Percentiles rank a stretch among this genome's conserved stretches.
Conservation (phyloP, 805 yeast species). For the Candida adriatica region DNA sequence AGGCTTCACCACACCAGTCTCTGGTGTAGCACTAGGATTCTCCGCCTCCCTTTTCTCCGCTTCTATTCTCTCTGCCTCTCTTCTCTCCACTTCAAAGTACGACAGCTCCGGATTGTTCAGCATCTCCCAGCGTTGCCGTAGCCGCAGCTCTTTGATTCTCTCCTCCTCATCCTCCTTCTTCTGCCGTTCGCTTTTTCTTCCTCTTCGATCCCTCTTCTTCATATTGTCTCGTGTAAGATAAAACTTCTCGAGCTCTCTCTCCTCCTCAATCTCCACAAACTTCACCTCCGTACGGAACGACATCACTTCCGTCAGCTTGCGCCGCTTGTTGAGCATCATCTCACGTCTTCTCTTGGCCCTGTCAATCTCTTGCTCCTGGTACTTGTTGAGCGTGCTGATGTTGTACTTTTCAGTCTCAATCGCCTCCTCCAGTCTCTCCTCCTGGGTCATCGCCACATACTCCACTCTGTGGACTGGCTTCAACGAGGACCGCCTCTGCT, state of each 20-base stretch:
- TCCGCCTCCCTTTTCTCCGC: neutral
- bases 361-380: conserved; percentile 77
- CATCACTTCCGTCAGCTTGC: conserved; percentile 52
- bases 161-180: conserved; percentile 29
- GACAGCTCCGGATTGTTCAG: conserved; percentile 13
- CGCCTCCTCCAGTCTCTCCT: conserved; percentile 61
- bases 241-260: conserved; percentile 42
- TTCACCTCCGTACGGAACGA: conserved; percentile 43
- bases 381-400: conserved; percentile 62
- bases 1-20: too few species aligned
- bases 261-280: conserved; percentile 57
- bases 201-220: conserved; percentile 40
- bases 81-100: conserved; percentile 1
- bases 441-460: conserved; percentile 38
- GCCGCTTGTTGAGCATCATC: conserved; percentile 57
- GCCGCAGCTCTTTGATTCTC: conserved; percentile 23
- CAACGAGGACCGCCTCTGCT: conserved; percentile 43
- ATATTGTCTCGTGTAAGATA: conserved; percentile 30
- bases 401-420: conserved; percentile 77
- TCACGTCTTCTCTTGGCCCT: conserved; percentile 75
- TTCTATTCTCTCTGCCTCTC: neutral
- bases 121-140: conserved; percentile 22
- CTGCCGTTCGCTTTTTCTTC: conserved; percentile 35
- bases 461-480: conserved; percentile 36
- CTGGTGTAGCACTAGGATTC: too few species aligned